Percentiles rank a stretch among this genome's conserved stretches.
Conservation (phyloP, 208 protist genomes). For the Phytomonas sp. region DNA sequence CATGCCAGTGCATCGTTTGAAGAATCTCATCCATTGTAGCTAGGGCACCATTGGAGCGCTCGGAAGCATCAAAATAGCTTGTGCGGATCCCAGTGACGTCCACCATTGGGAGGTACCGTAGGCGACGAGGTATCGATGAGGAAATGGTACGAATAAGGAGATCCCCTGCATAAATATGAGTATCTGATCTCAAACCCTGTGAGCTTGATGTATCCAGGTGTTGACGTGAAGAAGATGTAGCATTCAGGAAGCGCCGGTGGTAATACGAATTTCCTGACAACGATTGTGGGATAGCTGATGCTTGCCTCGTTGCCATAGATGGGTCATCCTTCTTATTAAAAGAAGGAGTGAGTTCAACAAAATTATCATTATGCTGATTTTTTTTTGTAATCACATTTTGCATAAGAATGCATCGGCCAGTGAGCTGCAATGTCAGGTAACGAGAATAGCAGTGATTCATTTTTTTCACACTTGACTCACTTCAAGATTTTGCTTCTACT, state of each 20-base stretch:
- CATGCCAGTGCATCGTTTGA: constrained; percentile 73
- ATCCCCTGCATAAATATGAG: constrained; percentile 19
- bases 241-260: constrained; percentile 32
- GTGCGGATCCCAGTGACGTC: constrained; percentile 69
- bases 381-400: not conserved
- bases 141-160: constrained; percentile 22
- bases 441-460: not conserved
- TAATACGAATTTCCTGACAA: constrained; percentile 73
- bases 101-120: constrained; percentile 39
- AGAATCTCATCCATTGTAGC: constrained; percentile 44
- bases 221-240: constrained; percentile 10
- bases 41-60: constrained; percentile 21
- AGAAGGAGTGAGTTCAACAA: not conserved
- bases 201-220: constrained; percentile 6
- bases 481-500: not conserved
- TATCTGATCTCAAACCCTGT: not conserved
- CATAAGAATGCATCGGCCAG: not conserved
- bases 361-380: not conserved
- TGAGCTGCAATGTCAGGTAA: not conserved
- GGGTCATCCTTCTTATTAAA: not conserved
- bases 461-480: not conserved
- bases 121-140: constrained; percentile 25
- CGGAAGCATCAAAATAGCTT: constrained; percentile 47
- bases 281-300: constrained; percentile 21
- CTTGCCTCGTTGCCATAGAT: not conserved